Percentiles rank a stretch among this genome's conserved stretches.
Evolutionary conservation across 164 flowering plant species (phyloP).

Genomic region (Sextonia rubra): DNA sequence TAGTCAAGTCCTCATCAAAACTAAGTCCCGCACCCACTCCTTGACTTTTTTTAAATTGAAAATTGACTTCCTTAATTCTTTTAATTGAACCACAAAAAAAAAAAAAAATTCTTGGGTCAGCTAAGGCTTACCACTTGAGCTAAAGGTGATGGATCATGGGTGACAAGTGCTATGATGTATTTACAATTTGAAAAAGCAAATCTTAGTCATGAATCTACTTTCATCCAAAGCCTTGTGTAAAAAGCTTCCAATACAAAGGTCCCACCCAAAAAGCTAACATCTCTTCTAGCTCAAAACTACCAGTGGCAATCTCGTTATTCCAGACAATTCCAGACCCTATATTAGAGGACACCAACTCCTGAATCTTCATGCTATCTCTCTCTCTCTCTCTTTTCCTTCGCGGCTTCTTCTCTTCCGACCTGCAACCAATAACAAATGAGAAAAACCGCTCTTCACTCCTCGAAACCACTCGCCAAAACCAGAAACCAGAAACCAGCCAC

Average conservation of each 20-base stretch:
- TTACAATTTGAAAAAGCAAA: too few species aligned
- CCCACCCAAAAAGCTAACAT: too few species aligned
- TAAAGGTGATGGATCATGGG: too few species aligned
- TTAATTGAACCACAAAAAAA: too few species aligned
- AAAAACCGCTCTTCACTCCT: neutral
- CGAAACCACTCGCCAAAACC: neutral
- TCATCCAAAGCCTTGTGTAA: neutral
- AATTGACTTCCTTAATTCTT: too few species aligned
- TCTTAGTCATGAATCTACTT: neutral
- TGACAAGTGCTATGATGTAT: too few species aligned
- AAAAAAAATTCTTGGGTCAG: too few species aligned
- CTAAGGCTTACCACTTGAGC: too few species aligned
- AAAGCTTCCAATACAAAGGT: neutral
- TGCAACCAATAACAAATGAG: neutral
- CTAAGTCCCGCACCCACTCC: too few species aligned
- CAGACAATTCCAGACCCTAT: neutral
- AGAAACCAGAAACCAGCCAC: neutral
- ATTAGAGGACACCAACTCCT: neutral
- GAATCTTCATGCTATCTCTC: neutral
- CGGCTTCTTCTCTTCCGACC: neutral
- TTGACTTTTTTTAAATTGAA: too few species aligned
- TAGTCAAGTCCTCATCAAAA: too few species aligned
- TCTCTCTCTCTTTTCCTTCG: slow-evolving; percentile 3
- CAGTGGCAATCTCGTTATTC: slow-evolving; percentile 7
- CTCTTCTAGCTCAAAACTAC: too few species aligned